Evolutionary conservation across 106 monocot genomes (phyloP).

Genomic region (Triglochin maritima): DNA sequence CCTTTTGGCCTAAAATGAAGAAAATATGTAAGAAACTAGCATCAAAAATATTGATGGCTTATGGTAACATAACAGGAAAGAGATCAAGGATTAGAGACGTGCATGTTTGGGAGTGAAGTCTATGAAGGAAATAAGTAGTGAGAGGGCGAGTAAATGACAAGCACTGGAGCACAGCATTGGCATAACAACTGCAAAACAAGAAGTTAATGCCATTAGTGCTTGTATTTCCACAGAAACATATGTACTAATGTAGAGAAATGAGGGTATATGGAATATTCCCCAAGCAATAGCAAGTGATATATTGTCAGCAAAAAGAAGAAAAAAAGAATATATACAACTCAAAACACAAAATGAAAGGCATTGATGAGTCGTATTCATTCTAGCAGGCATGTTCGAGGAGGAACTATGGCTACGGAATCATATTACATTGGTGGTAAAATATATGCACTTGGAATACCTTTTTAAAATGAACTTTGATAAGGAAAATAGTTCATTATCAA

Average conservation of each 20-base stretch:
- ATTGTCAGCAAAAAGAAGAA: too few relatives aligned
- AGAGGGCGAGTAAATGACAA: constrained; percentile 83
- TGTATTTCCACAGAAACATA: background rate
- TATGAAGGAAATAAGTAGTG: constrained; percentile 58
- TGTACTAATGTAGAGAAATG: background rate
- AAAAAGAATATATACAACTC: background rate
- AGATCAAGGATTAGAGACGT: constrained; percentile 5
- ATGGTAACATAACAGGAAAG: background rate
- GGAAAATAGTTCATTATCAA: too few relatives aligned
- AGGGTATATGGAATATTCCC: background rate
- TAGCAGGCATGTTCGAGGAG: too few relatives aligned
- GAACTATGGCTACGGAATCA: too few relatives aligned
- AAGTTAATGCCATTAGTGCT: background rate
- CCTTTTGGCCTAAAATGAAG: constrained; percentile 37
- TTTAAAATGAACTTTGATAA: too few relatives aligned
- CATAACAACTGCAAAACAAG: constrained; percentile 72
- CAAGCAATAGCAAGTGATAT: background rate
- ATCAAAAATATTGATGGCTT: background rate
- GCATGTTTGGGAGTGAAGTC: constrained; percentile 63
- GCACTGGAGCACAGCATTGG: constrained; percentile 87
- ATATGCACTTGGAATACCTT: too few relatives aligned
- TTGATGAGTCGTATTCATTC: too few relatives aligned
- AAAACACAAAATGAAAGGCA: too few relatives aligned
- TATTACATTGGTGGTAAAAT: too few relatives aligned
- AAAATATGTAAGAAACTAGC: background rate